Conservation (phyloP, 768 basidiomycete species). For the Lactarius indigo region DNA sequence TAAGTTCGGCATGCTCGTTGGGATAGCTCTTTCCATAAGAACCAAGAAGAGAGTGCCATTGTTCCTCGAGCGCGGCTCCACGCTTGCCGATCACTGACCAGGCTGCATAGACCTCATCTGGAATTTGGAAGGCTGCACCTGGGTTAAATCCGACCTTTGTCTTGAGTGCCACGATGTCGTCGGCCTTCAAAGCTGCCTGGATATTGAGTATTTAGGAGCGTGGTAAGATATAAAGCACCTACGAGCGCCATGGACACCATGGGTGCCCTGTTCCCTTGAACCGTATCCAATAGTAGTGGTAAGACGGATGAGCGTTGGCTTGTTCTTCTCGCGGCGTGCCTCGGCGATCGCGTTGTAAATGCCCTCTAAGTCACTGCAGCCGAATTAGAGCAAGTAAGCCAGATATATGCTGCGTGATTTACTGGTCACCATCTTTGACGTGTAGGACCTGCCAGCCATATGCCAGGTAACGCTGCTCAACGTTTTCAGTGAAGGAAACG, state of each 20-base stretch:
- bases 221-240: constrained; percentile 37
- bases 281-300: constrained; percentile 93
- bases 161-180: constrained; percentile 84
- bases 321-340: constrained; percentile 69
- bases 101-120: constrained; percentile 62
- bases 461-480: constrained; percentile 79
- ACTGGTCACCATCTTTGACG: constrained; percentile 79
- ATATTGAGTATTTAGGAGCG: constrained; percentile 13
- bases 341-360: constrained; percentile 78
- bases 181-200: constrained; percentile 77
- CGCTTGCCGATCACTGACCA: constrained; percentile 66
- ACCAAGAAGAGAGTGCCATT: constrained; percentile 69
- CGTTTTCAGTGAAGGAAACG: constrained; percentile 92
- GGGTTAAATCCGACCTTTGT: constrained; percentile 78
- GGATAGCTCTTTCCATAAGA: constrained; percentile 78
- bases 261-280: constrained; percentile 89
- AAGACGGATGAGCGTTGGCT: constrained; percentile 84
- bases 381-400: constrained; percentile 16
- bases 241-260: constrained; percentile 94
- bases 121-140: constrained; percentile 74
- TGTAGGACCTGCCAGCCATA: constrained; percentile 94
- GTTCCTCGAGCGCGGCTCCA: constrained; percentile 67
- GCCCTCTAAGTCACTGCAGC: constrained; percentile 61
- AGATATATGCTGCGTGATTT: neutral
- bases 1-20: constrained; percentile 79